Percentiles rank a stretch among this genome's conserved stretches.
Conservation (phyloP, 2,329 filamentous ascomycete species). For the Fusarium agapanthi region DNA sequence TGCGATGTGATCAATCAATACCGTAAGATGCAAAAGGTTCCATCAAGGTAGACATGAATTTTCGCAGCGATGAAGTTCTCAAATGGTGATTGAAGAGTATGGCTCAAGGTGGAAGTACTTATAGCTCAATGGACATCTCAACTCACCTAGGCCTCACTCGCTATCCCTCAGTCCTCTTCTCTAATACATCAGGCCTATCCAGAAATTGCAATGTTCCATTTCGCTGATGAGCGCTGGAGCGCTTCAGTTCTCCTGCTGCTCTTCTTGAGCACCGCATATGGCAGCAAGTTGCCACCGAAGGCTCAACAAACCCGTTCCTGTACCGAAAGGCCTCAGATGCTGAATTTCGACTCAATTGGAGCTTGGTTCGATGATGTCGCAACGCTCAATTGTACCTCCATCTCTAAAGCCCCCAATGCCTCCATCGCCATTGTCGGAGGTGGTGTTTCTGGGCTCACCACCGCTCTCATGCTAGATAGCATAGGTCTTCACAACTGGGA, state of each 20-base stretch:
- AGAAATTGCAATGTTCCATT: fast-evolving
- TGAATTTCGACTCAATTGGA: constrained; percentile 9
- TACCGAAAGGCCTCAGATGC: background rate
- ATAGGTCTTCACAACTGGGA: constrained; percentile 67
- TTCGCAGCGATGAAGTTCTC: fast-evolving
- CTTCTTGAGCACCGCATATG: background rate
- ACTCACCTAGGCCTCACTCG: fast-evolving
- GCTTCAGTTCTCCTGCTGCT: background rate
- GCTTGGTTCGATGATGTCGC: constrained; percentile 15
- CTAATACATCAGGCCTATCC: fast-evolving
- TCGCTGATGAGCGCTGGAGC: background rate
- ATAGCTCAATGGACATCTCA: background rate
- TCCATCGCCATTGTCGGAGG: constrained; percentile 70
- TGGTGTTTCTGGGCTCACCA: constrained; percentile 73
- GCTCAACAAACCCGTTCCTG: fast-evolving
- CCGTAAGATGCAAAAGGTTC: too few species aligned
- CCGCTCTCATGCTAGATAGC: constrained; percentile 58
- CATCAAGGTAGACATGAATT: background rate
- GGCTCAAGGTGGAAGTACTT: background rate
- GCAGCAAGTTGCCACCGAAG: background rate
- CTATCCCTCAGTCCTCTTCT: too few species aligned
- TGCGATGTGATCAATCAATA: too few species aligned
- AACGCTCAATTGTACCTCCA: background rate
- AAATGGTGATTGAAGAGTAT: background rate
- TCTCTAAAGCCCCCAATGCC: background rate